Conservation (phyloP, 2,329 filamentous ascomycete genomes). For the Pseudovirgaria hyperparasitica region DNA sequence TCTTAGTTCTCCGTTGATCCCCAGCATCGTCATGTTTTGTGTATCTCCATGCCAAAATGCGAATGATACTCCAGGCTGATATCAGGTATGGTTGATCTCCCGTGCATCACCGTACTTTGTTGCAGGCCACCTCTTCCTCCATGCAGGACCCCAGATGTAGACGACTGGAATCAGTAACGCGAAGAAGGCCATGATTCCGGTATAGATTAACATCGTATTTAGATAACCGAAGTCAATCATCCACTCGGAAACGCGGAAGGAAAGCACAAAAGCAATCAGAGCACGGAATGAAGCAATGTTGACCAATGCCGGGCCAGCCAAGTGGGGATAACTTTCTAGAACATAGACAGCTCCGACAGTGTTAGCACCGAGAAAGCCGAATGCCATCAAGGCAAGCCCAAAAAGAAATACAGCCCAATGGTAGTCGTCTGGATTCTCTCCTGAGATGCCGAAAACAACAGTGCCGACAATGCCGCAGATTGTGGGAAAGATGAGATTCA, state of each 20-base stretch:
- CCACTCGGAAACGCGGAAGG: constrained; percentile 15
- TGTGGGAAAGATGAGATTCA: constrained; percentile 14
- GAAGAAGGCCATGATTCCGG: constrained; percentile 12
- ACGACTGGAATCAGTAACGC: constrained; percentile 13
- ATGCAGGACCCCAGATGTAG: constrained; percentile 7
- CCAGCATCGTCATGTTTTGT: too few relatives aligned
- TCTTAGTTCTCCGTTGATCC: too few relatives aligned
- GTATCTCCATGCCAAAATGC: too few relatives aligned
- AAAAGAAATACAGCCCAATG: constrained; percentile 13
- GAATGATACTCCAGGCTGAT: too few relatives aligned
- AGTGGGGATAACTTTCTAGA: constrained; percentile 17
- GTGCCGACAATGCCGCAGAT: constrained; percentile 12
- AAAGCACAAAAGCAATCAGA: constrained; percentile 15
- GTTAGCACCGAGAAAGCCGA: constrained; percentile 17
- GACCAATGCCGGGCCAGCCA: constrained; percentile 17
- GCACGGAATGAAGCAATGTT: constrained; percentile 18
- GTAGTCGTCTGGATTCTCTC: constrained; percentile 9
- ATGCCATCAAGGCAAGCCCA: constrained; percentile 14
- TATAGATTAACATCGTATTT: constrained; percentile 14
- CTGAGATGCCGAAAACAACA: constrained; percentile 14
- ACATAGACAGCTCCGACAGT: constrained; percentile 18
- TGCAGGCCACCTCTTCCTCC: constrained; percentile 3
- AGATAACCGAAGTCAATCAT: constrained; percentile 14
- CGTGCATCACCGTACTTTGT: too few relatives aligned
- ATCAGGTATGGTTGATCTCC: too few relatives aligned